Conservation (phyloP, 331 rosid species). For the Acacia pycnantha region DNA sequence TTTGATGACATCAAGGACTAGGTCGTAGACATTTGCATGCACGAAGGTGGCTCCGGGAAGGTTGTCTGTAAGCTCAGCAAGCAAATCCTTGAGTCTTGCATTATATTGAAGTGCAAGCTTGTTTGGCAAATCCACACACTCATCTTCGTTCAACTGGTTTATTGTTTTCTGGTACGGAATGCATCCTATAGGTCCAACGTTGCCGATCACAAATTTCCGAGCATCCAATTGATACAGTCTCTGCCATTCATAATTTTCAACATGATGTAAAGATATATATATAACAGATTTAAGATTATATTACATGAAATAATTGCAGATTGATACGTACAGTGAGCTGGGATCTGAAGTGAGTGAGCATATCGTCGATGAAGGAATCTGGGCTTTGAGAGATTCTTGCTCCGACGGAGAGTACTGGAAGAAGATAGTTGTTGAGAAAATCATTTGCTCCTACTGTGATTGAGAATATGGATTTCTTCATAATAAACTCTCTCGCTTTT, state of each 20-base stretch:
- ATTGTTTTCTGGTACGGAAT: constrained; percentile 89
- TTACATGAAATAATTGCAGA: background rate
- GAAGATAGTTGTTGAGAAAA: constrained; percentile 85
- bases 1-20: constrained; percentile 61
- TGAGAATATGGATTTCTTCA: constrained; percentile 76
- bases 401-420: constrained; percentile 83
- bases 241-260: constrained; percentile 36
- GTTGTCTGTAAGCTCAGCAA: constrained; percentile 61
- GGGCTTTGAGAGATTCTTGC: constrained; percentile 78
- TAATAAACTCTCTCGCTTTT: constrained; percentile 57
- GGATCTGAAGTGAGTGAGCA: constrained; percentile 61
- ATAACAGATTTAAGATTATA: too few relatives aligned
- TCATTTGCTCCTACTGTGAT: constrained; percentile 86
- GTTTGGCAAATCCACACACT: constrained; percentile 91
- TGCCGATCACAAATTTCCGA: constrained; percentile 78
- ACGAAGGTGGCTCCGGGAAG: constrained; percentile 77
- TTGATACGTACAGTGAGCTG: constrained; percentile 62
- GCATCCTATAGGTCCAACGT: constrained; percentile 92
- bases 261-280: background rate
- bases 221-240: constrained; percentile 82
- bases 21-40: constrained; percentile 78
- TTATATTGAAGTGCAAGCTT: constrained; percentile 79
- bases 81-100: constrained; percentile 68
- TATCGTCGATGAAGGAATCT: constrained; percentile 62
- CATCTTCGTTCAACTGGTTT: constrained; percentile 63